These are phyloP conservation scores for Xylariaceae sp. DNA, from an alignment of 2,329 filamentous ascomycete species.

Conservation along the genomic window DNA sequence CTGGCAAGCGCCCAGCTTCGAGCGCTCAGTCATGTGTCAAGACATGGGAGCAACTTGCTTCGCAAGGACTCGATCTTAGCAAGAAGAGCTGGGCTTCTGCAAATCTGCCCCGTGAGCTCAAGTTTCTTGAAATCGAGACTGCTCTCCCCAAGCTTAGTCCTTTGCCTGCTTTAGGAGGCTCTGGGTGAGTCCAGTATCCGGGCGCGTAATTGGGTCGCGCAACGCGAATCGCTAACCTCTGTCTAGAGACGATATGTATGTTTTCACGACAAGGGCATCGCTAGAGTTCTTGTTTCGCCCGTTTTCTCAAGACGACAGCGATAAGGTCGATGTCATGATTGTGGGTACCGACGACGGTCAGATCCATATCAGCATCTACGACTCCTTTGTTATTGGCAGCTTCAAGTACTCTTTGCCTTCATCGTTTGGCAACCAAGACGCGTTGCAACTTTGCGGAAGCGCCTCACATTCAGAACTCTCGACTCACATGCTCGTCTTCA, in stretches of 20 bases:
- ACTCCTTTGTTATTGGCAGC: conserved; percentile 73
- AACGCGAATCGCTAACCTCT: conserved; percentile 17
- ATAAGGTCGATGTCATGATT: conserved; percentile 74
- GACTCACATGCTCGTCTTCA: conserved; percentile 68
- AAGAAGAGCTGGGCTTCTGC: conserved; percentile 30
- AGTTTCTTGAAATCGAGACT: conserved; percentile 69
- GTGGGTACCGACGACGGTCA: conserved; percentile 65
- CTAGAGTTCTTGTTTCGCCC: conserved; percentile 65
- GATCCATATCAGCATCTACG: conserved; percentile 76
- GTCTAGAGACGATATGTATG: conserved; percentile 48
- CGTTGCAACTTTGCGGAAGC: conserved; percentile 50
- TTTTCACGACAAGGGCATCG: conserved; percentile 65
- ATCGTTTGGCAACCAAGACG: conserved; percentile 23
- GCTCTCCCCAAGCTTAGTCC: conserved; percentile 72
- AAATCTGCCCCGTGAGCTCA: conserved; percentile 67
- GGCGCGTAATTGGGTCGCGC: background rate
- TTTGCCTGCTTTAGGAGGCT: conserved; percentile 58
- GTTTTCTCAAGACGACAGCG: conserved; percentile 58
- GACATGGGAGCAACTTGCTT: conserved; percentile 31
- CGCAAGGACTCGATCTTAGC: conserved; percentile 27
- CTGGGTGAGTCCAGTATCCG: conserved; percentile 46
- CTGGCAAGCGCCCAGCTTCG: conserved; percentile 28
- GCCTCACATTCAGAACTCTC: conserved; percentile 67
- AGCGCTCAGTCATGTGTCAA: conserved; percentile 18
- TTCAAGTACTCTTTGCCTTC: conserved; percentile 47